Evolutionary conservation across 768 basidiomycete species (phyloP).

Genomic region (Mycena rebaudengoi): DNA sequence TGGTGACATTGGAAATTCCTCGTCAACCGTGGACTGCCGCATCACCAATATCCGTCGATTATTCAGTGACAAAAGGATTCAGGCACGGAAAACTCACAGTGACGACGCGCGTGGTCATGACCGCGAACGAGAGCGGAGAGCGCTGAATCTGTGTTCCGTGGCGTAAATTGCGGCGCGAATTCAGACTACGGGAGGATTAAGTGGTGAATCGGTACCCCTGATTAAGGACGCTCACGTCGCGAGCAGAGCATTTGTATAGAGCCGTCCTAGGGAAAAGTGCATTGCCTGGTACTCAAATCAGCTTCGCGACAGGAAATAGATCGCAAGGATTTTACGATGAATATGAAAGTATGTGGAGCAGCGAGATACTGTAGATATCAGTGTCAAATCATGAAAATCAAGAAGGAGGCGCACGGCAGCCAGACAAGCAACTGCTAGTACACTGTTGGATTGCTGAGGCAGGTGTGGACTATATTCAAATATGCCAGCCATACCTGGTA

Average conservation of each 20-base stretch:
- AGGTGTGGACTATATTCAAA: background rate
- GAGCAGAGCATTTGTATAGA: constrained; percentile 36
- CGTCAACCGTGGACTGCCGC: too few relatives aligned
- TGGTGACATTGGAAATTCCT: too few relatives aligned
- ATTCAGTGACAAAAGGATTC: too few relatives aligned
- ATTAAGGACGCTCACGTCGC: constrained; percentile 28
- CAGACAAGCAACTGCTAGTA: constrained; percentile 18
- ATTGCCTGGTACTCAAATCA: constrained; percentile 25
- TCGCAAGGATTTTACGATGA: constrained; percentile 25
- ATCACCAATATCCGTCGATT: too few relatives aligned
- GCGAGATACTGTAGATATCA: constrained; percentile 23
- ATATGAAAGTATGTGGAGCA: constrained; percentile 29
- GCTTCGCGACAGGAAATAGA: background rate
- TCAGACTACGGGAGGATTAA: constrained; percentile 2
- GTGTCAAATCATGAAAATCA: background rate
- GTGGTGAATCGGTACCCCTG: too few relatives aligned
- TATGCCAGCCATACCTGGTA: constrained; percentile 16
- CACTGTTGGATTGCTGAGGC: background rate
- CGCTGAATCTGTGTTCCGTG: background rate
- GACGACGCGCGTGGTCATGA: constrained; percentile 8
- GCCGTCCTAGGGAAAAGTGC: constrained; percentile 34
- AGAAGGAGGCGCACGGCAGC: constrained; percentile 4
- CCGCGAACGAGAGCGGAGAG: background rate
- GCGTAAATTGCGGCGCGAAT: constrained; percentile 19
- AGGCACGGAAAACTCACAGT: too few relatives aligned